Conservation (phyloP, 2,329 filamentous ascomycete genomes). For the Fusarium floridanum region DNA sequence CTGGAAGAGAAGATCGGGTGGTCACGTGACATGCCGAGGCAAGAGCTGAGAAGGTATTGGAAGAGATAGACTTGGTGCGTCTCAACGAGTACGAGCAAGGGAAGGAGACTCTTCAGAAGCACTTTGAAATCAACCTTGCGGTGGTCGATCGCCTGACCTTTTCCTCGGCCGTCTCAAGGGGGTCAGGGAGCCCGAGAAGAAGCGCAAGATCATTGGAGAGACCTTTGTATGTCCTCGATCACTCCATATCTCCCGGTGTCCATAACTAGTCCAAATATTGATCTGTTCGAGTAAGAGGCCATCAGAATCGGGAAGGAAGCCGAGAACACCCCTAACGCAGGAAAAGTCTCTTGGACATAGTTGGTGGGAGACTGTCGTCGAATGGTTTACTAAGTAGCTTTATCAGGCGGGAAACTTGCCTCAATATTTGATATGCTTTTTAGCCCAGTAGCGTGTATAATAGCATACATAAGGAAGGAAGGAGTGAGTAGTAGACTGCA, state of each 20-base stretch:
- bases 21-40: not conserved
- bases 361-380: too few relatives aligned
- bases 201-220: slow-evolving; percentile 87
- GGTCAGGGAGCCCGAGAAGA: slow-evolving; percentile 83
- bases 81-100: slow-evolving; percentile 86
- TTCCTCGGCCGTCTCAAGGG: slow-evolving; percentile 85
- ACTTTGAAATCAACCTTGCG: slow-evolving; percentile 90
- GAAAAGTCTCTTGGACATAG: slow-evolving; percentile 76
- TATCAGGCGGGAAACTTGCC: too few relatives aligned
- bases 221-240: not conserved
- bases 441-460: too few relatives aligned
- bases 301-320: slow-evolving; percentile 75
- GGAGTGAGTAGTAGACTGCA: too few relatives aligned
- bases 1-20: not conserved
- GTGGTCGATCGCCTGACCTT: slow-evolving; percentile 81
- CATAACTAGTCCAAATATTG: not conserved
- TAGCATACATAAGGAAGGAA: too few relatives aligned
- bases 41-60: not conserved
- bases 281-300: not conserved
- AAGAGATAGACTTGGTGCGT: slow-evolving; percentile 70
- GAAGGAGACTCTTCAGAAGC: slow-evolving; percentile 79
- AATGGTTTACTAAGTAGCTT: too few relatives aligned
- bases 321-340: slow-evolving; percentile 73
- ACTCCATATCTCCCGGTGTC: not conserved
- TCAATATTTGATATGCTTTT: too few relatives aligned